Evolutionary conservation across 1,139 yeast genomes (phyloP), one percentile per base, ranked within the genome.

Genomic region (Zygotorulaspora mrakii): DNA sequence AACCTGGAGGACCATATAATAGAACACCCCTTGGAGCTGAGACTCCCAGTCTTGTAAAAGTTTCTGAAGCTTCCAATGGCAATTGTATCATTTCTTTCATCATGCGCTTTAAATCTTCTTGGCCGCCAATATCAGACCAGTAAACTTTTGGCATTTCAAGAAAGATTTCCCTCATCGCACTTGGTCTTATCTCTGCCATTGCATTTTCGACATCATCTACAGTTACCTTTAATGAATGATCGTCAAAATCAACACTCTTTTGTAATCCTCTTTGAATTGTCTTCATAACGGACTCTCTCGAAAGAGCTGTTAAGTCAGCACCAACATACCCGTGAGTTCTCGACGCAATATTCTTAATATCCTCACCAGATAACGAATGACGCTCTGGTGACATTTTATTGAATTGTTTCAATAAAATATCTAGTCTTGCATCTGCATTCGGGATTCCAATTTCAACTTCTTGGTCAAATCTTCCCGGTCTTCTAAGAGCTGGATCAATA

Each of bases 71-170:
- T 43, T 83, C 83, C 25, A 94, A 66, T 0, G 99, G 99, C 55
- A 94, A 69, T 56, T 88, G 95, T 14, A 91, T 91, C 61, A 94
- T 94, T 58, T 91, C 98, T 26, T 75, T 75, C 50, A 91, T 73
- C 54, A 88, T 85, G 46, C 72, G 72, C 57, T 91, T 91, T 43
- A 91, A 71, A 13, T 77, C 81, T 14, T 82, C 80, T 61, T 91
- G 97, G 1, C 99, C 99, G 13, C 98, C 98, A 52, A 91, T 89
- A 64, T 94, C 98, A 10, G 77, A 68, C 98, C 98, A 91, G 49
- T 76, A 73, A 0, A 89, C 95, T 56, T 87, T 85, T 3, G 98
- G 97, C 74, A 89, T 86, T 55, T 91, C 99, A 40, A 91, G 68
- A 45, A 88, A 81, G 41, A 89, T 86, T 58, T 94, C 98, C 45